phyloP scores from a whole-genome alignment of 2,329 filamentous ascomycete species.

The Aphanocladium album region DNA sequence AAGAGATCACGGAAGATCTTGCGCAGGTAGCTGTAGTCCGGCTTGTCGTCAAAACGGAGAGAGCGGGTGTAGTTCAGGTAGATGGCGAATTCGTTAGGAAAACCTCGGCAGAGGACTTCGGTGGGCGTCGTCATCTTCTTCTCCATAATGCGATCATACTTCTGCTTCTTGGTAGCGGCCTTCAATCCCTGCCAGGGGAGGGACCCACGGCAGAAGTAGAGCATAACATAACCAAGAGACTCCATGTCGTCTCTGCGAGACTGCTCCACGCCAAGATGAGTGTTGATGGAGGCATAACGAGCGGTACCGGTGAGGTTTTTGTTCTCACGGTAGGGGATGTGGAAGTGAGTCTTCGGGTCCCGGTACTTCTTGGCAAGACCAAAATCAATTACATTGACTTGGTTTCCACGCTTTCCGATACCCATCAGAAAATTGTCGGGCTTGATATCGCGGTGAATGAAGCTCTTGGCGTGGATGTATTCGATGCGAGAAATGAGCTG shows the following conservation, averaged over 20 bases:
- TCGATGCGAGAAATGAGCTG: slow-evolving; percentile 99
- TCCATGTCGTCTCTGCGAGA: slow-evolving; percentile 99
- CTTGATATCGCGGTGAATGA: slow-evolving; percentile 99
- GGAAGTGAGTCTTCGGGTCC: slow-evolving; percentile 99
- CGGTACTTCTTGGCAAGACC: slow-evolving; percentile 99
- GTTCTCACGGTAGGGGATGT: slow-evolving; percentile 99
- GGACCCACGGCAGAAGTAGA: slow-evolving; percentile 98
- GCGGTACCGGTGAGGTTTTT: slow-evolving; percentile 99
- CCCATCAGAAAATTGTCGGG: slow-evolving; percentile 99
- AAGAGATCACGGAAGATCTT: slow-evolving; percentile 99
- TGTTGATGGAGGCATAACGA: slow-evolving; percentile 98
- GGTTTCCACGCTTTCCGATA: slow-evolving; percentile 97
- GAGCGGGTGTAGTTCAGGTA: slow-evolving; percentile 99
- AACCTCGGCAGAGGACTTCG: slow-evolving; percentile 96
- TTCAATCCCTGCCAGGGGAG: slow-evolving; percentile 98
- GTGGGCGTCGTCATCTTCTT: slow-evolving; percentile 99
- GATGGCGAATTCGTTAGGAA: slow-evolving; percentile 99
- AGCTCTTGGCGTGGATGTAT: slow-evolving; percentile 99
- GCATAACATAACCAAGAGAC: slow-evolving; percentile 97
- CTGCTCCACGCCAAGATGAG: slow-evolving; percentile 96
- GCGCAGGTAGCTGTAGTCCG: slow-evolving; percentile 97
- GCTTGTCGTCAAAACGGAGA: slow-evolving; percentile 98
- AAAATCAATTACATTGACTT: slow-evolving; percentile 99
- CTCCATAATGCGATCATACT: slow-evolving; percentile 99
- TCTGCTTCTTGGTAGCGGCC: slow-evolving; percentile 99